These are phyloP conservation scores for Boletellus emodensis DNA, from an alignment of 768 basidiomycete species.

Conservation along the genomic window DNA sequence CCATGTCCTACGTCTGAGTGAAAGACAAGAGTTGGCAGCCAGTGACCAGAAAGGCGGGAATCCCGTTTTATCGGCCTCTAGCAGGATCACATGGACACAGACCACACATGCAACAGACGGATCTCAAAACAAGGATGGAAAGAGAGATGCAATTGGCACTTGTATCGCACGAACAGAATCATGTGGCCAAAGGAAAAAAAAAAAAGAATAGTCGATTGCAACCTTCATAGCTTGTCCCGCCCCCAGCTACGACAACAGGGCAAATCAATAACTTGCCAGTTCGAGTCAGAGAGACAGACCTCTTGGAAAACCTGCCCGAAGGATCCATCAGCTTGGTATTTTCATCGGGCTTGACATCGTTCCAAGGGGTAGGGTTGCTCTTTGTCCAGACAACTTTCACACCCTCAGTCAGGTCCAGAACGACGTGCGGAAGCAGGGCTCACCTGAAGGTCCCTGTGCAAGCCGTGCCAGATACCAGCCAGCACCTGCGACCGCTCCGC, in stretches of 20 bases:
- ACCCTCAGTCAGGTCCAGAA: slow-evolving; percentile 1
- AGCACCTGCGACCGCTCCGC: slow-evolving; percentile 52
- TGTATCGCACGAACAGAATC: slow-evolving; percentile 15
- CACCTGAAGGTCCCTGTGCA: slow-evolving; percentile 52
- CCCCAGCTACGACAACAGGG: slow-evolving; percentile 52
- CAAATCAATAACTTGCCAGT: slow-evolving; percentile 1
- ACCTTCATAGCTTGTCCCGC: slow-evolving; percentile 61
- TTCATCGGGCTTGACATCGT: slow-evolving; percentile 70
- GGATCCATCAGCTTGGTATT: slow-evolving; percentile 67
- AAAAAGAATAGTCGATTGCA: not conserved
- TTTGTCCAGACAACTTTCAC: slow-evolving; percentile 55
- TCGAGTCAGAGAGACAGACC: slow-evolving; percentile 29
- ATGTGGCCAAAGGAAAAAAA: not conserved
- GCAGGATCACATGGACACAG: slow-evolving; percentile 3
- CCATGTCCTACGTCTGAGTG: slow-evolving; percentile 29
- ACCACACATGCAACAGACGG: not conserved
- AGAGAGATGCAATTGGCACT: slow-evolving; percentile 18
- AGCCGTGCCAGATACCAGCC: slow-evolving; percentile 65
- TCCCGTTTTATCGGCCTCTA: not conserved
- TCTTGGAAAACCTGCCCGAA: slow-evolving; percentile 73
- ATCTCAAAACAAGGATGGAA: not conserved
- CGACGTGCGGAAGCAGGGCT: slow-evolving; percentile 12
- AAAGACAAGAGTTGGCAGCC: not conserved
- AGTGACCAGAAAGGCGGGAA: not conserved
- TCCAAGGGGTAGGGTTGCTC: slow-evolving; percentile 87